phyloP scores from a whole-genome alignment of 1,284 basidiomycete genomes.

The Trichosporon asahii region DNA sequence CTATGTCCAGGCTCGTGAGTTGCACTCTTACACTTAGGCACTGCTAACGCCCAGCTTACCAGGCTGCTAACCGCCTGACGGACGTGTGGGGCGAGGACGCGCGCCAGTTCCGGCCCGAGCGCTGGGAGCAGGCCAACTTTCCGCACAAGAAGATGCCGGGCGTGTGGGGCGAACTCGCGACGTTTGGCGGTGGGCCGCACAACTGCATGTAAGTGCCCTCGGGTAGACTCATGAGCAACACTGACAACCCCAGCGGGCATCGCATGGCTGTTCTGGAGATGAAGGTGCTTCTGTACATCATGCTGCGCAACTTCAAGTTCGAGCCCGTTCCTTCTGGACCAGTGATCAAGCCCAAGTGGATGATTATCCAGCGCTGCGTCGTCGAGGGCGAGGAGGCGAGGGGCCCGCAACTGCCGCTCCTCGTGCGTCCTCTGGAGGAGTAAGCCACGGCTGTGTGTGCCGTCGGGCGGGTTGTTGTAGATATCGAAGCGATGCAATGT shows the following conservation, averaged over 20 bases:
- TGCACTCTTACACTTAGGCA: constrained; percentile 53
- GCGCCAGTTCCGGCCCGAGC: constrained; percentile 57
- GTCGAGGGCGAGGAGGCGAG: constrained; percentile 45
- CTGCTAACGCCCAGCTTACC: neutral
- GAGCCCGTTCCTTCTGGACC: constrained; percentile 40
- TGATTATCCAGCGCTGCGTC: constrained; percentile 49
- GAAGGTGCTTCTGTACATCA: constrained; percentile 59
- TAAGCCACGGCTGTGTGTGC: neutral
- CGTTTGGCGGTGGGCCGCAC: constrained; percentile 8
- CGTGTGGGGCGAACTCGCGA: constrained; percentile 59
- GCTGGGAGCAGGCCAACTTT: constrained; percentile 25
- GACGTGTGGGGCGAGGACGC: constrained; percentile 69
- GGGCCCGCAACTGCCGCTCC: constrained; percentile 50
- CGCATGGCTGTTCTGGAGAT: constrained; percentile 64
- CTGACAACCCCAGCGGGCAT: constrained; percentile 54
- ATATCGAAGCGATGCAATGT: neutral
- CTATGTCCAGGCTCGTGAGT: constrained; percentile 54
- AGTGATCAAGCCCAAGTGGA: constrained; percentile 37
- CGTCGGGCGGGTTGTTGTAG: neutral
- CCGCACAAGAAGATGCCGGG: constrained; percentile 36
- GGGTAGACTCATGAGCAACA: neutral
- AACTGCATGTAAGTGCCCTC: constrained; percentile 24
- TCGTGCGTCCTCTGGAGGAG: constrained; percentile 8
- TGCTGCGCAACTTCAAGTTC: constrained; percentile 58
- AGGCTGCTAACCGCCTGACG: constrained; percentile 60